These are phyloP conservation scores for Leccinum aurantiacum DNA, from an alignment of 768 basidiomycete genomes.

Conservation along the genomic window DNA sequence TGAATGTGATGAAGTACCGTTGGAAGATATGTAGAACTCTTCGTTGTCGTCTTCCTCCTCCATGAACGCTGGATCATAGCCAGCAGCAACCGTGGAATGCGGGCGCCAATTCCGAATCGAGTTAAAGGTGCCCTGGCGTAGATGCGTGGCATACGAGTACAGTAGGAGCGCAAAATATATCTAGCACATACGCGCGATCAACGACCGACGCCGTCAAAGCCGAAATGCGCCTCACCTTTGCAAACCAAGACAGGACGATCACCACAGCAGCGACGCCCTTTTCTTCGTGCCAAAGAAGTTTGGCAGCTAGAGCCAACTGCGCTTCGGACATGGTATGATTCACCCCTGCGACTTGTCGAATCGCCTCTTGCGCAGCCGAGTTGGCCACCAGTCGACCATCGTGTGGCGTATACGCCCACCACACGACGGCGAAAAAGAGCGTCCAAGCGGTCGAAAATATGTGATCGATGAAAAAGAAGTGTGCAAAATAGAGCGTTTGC, in stretches of 20 bases:
- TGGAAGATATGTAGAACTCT: constrained; percentile 64
- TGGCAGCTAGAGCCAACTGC: constrained; percentile 71
- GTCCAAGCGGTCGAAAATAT: constrained; percentile 88
- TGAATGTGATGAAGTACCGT: constrained; percentile 51
- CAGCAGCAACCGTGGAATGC: constrained; percentile 20
- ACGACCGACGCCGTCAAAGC: not conserved
- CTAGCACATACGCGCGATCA: constrained; percentile 42
- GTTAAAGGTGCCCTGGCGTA: constrained; percentile 89
- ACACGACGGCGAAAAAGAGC: constrained; percentile 83
- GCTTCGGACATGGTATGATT: constrained; percentile 58
- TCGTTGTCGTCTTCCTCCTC: constrained; percentile 67
- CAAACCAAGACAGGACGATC: constrained; percentile 80
- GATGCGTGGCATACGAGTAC: constrained; percentile 92
- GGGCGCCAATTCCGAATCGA: constrained; percentile 53
- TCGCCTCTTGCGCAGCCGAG: constrained; percentile 84
- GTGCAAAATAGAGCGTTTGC: constrained; percentile 84
- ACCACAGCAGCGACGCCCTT: constrained; percentile 77
- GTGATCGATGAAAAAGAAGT: constrained; percentile 91
- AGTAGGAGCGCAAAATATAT: constrained; percentile 87
- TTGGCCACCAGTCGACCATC: constrained; percentile 81
- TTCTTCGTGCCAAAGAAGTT: constrained; percentile 86
- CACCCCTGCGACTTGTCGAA: constrained; percentile 62
- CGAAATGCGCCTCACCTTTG: constrained; percentile 62
- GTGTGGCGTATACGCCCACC: constrained; percentile 92
- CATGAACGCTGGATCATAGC: constrained; percentile 30